Evolutionary conservation across 2,329 filamentous ascomycete species (phyloP).

Genomic region (Arthroderma sp.): DNA sequence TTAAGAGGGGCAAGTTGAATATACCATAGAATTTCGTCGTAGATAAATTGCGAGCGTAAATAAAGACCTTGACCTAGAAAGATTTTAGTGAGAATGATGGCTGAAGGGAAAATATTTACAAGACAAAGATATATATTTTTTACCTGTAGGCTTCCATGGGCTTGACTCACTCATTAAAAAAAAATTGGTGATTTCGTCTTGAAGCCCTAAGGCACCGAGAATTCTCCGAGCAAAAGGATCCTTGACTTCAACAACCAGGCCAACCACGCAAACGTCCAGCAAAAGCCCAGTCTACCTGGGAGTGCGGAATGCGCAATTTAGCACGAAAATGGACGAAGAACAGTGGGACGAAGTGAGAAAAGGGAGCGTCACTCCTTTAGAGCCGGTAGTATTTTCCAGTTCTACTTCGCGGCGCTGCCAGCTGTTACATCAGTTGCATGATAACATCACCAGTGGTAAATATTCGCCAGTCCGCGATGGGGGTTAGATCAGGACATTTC

Average conservation of each 20-base stretch:
- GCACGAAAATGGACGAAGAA: slow-evolving; percentile 33
- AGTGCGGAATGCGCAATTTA: neutral
- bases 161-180: neutral
- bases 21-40: neutral
- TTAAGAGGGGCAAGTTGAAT: neutral
- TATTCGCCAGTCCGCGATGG: neutral
- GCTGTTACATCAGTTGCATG: slow-evolving; percentile 34
- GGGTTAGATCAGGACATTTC: neutral
- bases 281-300: neutral
- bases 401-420: slow-evolving; percentile 32
- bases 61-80: no score
- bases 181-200: neutral
- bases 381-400: slow-evolving; percentile 31
- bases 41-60: neutral
- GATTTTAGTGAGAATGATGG: no score
- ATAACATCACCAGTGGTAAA: slow-evolving; percentile 30
- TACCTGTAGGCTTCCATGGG: no score
- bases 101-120: no score
- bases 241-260: neutral
- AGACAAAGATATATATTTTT: no score
- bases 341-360: slow-evolving; percentile 36
- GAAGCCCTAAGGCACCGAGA: slow-evolving; percentile 3
- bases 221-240: neutral
- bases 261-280: neutral
- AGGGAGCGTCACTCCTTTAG: slow-evolving; percentile 30